Conservation (phyloP, 2,329 filamentous ascomycete species). For the Aspergillus novofumigatus region DNA sequence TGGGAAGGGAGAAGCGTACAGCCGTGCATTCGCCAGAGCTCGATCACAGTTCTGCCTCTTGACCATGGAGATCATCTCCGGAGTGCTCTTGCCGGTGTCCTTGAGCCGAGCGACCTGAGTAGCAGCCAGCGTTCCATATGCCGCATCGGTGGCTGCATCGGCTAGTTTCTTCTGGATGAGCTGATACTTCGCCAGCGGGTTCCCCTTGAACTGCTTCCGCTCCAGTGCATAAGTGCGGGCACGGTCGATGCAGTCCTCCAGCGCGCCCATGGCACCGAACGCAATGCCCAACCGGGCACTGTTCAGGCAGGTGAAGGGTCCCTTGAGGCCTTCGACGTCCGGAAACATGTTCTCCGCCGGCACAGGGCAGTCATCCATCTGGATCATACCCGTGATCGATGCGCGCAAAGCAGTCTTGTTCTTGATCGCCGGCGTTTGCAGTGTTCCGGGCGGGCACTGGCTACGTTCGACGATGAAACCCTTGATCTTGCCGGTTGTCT, state of each 20-base stretch:
- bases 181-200: conserved; percentile 93
- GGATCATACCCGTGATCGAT: conserved; percentile 96
- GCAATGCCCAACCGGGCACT: conserved; percentile 91
- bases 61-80: conserved; percentile 96
- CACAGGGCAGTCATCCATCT: conserved; percentile 85
- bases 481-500: conserved; percentile 87
- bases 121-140: conserved; percentile 84
- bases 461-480: conserved; percentile 87
- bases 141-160: conserved; percentile 84
- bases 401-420: conserved; percentile 93
- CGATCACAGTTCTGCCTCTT: conserved; percentile 97
- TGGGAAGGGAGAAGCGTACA: conserved; percentile 39
- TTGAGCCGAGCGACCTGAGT: conserved; percentile 90
- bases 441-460: conserved; percentile 77
- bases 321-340: conserved; percentile 75
- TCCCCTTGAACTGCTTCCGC: conserved; percentile 91
- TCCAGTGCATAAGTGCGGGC: conserved; percentile 86
- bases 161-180: conserved; percentile 96
- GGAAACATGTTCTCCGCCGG: conserved; percentile 92
- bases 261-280: conserved; percentile 85
- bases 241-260: conserved; percentile 84
- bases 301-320: conserved; percentile 92
- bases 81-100: conserved; percentile 79
- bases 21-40: conserved; percentile 72
- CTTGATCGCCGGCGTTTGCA: conserved; percentile 88